Evolutionary conservation across 2,329 filamentous ascomycete species (phyloP), one percentile per base, ranked within the genome.

Genomic region (Helicocarpus griseus): DNA sequence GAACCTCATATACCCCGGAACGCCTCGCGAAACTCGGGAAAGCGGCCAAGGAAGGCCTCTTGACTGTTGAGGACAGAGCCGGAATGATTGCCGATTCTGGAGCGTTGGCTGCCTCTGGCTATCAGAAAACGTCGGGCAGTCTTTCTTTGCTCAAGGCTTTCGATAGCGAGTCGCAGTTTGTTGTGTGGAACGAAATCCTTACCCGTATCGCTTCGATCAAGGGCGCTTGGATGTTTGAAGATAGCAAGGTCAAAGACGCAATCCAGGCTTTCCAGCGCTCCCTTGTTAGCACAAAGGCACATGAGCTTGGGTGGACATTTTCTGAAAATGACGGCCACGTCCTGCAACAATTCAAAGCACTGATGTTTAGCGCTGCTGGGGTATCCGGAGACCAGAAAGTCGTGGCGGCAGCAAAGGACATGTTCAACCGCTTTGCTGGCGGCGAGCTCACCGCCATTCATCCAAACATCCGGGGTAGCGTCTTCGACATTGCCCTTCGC

Each of bases 71-170:
- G 70, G 91, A 97, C 66, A 83, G 91, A 54, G 88, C 91, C 45
- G 91, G 91, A 63, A 94, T 97, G 86, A 88, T 95, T 66, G 86
- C 88, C 29, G 91, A 97, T 69, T 89, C 91, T 3, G 89, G 89
- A 60, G 89, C 91, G 28, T 77, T 97, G 59, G 88, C 91, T 49
- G 81, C 87, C 33, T 93, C 90, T 45, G 91, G 91, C 29, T 95
- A 95, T 68, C 88, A 95, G 68, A 94, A 88, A 76, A 95, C 91
- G 0, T 95, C 90, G 14, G 89, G 89, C 11, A 79, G 95, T 49
- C 73, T 97, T 40, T 89, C 86, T 50, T 77, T 97, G 13, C 77
- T 97, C 50, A 87, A 94, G 67, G 84, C 86, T 47, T 93, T 97
- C 65, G 81, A 84, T 63, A 75, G 71, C 55, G 91, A 97, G 72